Evolutionary conservation across 805 yeast species (phyloP).

Genomic region (Starmerella asiatica): DNA sequence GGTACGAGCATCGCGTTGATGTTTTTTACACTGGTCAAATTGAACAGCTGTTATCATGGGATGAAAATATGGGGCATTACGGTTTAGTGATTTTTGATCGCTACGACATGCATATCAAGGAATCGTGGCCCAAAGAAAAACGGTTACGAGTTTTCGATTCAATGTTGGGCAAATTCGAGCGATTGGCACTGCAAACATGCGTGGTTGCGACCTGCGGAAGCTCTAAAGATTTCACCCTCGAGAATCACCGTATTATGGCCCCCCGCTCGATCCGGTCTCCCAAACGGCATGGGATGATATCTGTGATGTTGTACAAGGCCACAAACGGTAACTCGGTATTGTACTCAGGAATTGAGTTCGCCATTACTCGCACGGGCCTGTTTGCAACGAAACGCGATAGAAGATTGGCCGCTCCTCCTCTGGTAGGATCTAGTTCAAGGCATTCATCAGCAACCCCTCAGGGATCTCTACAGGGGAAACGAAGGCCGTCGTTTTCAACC

Average conservation of each 20-base stretch:
- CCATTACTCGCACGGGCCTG: neutral
- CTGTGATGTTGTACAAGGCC: conserved; percentile 3
- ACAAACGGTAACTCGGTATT: neutral
- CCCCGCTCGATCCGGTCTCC: neutral
- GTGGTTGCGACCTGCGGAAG: conserved; percentile 10
- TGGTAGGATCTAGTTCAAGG: too few relatives aligned
- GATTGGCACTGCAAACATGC: neutral
- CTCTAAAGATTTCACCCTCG: neutral
- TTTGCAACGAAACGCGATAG: too few relatives aligned
- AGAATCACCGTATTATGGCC: neutral
- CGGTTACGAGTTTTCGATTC: conserved; percentile 2
- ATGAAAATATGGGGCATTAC: conserved; percentile 22
- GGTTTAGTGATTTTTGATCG: conserved; percentile 21
- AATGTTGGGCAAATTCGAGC: neutral
- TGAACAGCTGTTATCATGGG: conserved; percentile 16
- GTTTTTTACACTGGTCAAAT: conserved; percentile 4
- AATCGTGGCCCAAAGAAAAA: neutral
- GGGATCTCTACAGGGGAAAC: too few relatives aligned
- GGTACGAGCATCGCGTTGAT: conserved; percentile 6
- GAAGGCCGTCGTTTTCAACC: neutral
- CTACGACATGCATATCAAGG: conserved; percentile 12
- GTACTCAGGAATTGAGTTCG: conserved; percentile 10
- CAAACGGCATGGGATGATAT: neutral
- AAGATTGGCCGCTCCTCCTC: too few relatives aligned
- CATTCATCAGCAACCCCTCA: too few relatives aligned